These are phyloP conservation scores for Sordaria brevicollis DNA, from an alignment of 495 filamentous ascomycete genomes.

Conservation along the genomic window DNA sequence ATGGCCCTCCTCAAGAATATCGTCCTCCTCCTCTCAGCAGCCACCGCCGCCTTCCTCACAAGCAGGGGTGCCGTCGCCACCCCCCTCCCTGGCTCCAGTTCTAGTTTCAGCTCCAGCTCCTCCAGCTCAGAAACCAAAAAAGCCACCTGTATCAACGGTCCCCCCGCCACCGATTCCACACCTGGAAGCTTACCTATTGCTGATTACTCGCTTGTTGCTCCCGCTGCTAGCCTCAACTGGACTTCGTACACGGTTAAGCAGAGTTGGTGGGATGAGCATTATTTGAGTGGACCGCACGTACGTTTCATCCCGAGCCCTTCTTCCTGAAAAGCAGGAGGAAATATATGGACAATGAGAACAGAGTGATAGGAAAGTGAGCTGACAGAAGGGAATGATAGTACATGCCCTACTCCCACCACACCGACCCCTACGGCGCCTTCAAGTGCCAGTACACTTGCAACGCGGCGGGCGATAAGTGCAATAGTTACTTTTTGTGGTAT, in stretches of 20 bases:
- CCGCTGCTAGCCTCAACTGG: conserved; percentile 1
- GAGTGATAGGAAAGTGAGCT: neutral
- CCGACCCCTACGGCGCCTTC: conserved; percentile 18
- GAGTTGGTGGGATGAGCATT: conserved; percentile 14
- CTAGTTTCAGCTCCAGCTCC: neutral
- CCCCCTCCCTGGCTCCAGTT: neutral
- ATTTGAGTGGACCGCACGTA: conserved; percentile 19
- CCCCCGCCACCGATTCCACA: conserved; percentile 7
- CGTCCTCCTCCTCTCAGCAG: neutral
- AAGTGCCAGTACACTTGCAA: conserved; percentile 31
- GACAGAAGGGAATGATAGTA: conserved; percentile 1
- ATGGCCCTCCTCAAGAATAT: neutral
- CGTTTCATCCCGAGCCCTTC: neutral
- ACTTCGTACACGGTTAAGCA: conserved; percentile 9
- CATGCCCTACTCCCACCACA: conserved; percentile 7
- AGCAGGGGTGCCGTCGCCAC: neutral
- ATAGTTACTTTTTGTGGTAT: conserved; percentile 21
- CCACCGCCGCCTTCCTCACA: neutral
- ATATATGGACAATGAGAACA: neutral
- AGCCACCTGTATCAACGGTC: conserved; percentile 10
- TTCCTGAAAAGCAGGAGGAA: neutral
- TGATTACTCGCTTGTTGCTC: conserved; percentile 13
- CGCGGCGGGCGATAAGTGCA: conserved; percentile 9
- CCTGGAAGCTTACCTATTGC: conserved; percentile 6
- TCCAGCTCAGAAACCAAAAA: too few relatives aligned